Evolutionary conservation across 1,284 basidiomycete species (phyloP).

Genomic region (Coniferiporia sulphurascens): DNA sequence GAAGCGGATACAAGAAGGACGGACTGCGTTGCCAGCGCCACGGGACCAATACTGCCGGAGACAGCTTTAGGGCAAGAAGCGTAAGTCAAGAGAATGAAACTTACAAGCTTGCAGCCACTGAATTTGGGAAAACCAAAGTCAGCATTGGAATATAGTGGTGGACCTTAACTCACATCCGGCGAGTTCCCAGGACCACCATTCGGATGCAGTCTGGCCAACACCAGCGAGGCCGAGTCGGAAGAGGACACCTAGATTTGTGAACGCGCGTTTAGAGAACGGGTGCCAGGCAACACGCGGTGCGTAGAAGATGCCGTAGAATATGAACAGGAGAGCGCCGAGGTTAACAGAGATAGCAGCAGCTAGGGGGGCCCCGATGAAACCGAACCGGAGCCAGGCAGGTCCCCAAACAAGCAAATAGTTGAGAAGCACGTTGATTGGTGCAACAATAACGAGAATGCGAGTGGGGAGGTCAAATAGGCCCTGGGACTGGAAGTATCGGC

Average conservation of each 20-base stretch:
- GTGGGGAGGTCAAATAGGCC: conserved; percentile 87
- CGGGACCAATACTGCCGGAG: conserved; percentile 46
- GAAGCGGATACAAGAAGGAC: conserved; percentile 71
- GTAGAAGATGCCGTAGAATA: conserved; percentile 71
- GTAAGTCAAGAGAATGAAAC: conserved; percentile 24
- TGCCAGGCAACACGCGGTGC: conserved; percentile 83
- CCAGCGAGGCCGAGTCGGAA: conserved; percentile 75
- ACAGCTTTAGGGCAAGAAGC: conserved; percentile 18
- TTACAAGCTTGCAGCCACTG: conserved; percentile 57
- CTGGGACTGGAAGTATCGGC: conserved; percentile 88
- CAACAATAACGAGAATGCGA: conserved; percentile 77
- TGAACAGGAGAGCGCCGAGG: conserved; percentile 65
- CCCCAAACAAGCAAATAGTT: conserved; percentile 91
- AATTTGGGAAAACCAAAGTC: conserved; percentile 9
- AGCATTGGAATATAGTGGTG: neutral
- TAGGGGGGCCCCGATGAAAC: conserved; percentile 91
- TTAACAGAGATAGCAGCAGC: conserved; percentile 89
- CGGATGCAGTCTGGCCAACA: conserved; percentile 62
- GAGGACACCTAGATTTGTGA: conserved; percentile 70
- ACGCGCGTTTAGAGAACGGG: conserved; percentile 63
- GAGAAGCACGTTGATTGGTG: conserved; percentile 81
- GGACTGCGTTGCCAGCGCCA: conserved; percentile 65
- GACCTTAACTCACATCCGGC: conserved; percentile 42
- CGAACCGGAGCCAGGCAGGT: conserved; percentile 69
- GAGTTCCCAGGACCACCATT: conserved; percentile 94